Evolutionary conservation across 148 eudicot species (phyloP).

Genomic region (Persicaria tinctoria): DNA sequence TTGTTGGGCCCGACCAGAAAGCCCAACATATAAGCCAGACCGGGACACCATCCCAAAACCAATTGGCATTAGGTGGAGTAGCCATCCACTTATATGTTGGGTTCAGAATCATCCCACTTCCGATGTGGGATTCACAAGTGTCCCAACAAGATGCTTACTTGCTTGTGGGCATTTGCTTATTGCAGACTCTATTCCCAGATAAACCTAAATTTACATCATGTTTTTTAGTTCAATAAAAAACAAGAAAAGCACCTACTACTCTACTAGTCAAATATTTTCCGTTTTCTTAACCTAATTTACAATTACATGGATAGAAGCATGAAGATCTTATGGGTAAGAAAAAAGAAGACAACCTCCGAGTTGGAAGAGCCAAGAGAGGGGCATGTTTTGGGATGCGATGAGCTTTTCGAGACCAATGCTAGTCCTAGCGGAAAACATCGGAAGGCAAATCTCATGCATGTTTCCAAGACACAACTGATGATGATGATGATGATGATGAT

Average conservation of each 20-base stretch:
- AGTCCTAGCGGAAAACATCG: neutral
- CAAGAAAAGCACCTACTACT: neutral
- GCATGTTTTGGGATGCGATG: neutral
- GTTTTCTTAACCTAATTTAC: neutral
- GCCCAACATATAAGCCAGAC: no score
- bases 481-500: no score
- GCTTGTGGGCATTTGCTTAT: neutral
- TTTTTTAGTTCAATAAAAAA: neutral
- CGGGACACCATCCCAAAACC: no score
- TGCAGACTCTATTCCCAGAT: neutral
- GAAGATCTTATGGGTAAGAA: neutral
- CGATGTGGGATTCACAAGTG: no score
- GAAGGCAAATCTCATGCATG: neutral
- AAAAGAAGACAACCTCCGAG: neutral
- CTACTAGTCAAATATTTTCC: neutral
- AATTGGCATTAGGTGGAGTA: no score
- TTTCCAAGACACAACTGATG: neutral
- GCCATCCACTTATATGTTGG: no score
- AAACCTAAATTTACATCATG: neutral
- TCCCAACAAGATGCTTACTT: no score
- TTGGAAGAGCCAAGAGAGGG: neutral
- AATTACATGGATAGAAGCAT: no score
- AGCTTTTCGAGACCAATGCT: neutral
- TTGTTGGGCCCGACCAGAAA: no score
- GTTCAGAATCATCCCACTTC: no score